Evolutionary conservation across 1,284 basidiomycete genomes (phyloP), one percentile per base, ranked within the genome.

Genomic region (Dichomitus squalens): DNA sequence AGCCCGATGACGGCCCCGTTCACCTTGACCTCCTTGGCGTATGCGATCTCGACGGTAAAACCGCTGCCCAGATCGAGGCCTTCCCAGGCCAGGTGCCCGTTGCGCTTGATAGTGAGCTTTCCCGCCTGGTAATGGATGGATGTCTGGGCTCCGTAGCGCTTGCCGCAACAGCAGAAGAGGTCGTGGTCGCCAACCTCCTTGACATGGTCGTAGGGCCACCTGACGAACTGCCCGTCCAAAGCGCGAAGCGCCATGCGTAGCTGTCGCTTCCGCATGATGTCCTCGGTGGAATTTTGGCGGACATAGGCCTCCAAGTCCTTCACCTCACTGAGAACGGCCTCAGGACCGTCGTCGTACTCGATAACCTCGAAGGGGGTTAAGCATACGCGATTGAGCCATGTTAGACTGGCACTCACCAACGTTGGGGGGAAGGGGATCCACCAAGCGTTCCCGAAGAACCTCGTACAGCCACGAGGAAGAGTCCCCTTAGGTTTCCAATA

Each of bases 351-450:
- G 63, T 94, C 91, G 65, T 90, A 92, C 8, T 81, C 83, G 29
- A 94, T 80, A 46, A 92, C 82, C 87, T 88, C n/a, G n/a, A 49
- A 7, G 6, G 11, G n/a, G n/a, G n/a, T n/a, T n/a, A n/a, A 5
- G 27, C 59, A 7, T 21, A 21, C n/a, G n/a, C n/a, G n/a, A n/a
- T n/a, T n/a, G n/a, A n/a, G n/a, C n/a, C n/a, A n/a, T 31, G 11
- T 6, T 31, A 31, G 35, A 7, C 49, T 33, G 39, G 7, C 14
- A 75, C 78, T 54, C 67, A 86, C 87, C 52, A 90, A 71, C 0
- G 85, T 85, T 2, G 85, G 90, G 11, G 87, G 91, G 69, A 90
- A 94, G n/a, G 85, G 90, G 54, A 87, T 82, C 80, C 85, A 88
- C 84, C 86, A 92, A 35, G 84, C 84, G 65, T 87, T 89, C 34